These are phyloP conservation scores for Iberis pinnata DNA, from an alignment of 345 rosid species.

Conservation along the genomic window DNA sequence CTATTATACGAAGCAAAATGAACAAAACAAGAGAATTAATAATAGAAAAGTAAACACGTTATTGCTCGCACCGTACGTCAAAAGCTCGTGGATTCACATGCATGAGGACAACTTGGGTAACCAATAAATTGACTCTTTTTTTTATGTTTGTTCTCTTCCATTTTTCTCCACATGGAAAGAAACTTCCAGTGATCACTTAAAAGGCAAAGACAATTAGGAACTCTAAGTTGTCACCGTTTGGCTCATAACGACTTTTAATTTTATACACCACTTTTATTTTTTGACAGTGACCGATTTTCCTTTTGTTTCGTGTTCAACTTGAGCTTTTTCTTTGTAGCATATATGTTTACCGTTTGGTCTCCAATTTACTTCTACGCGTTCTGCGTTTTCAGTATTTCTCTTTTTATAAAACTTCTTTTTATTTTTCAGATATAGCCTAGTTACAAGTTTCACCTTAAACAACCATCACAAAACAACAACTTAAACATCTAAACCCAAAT, in stretches of 20 bases:
- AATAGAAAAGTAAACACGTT: background rate
- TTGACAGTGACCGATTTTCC: constrained; percentile 3
- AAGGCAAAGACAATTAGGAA: constrained; percentile 18
- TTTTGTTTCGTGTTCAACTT: constrained; percentile 29
- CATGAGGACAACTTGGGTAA: constrained; percentile 8
- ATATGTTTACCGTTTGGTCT: background rate
- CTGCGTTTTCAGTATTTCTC: no score
- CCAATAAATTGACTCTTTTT: constrained; percentile 25
- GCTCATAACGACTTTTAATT: constrained; percentile 5
- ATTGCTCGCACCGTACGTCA: background rate
- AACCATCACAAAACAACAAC: no score
- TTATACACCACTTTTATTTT: constrained; percentile 7
- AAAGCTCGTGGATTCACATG: background rate
- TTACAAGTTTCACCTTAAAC: no score
- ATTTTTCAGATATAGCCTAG: no score
- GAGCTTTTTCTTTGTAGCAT: constrained; percentile 12
- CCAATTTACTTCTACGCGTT: no score
- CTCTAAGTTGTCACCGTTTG: constrained; percentile 29
- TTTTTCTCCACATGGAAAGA: constrained; percentile 4
- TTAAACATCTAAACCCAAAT: no score
- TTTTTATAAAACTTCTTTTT: no score
- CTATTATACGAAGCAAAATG: no score
- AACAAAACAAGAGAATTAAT: no score
- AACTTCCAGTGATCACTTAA: background rate
- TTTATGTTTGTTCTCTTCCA: constrained; percentile 1